phyloP scores from a whole-genome alignment of 805 yeast genomes.

The Wickerhamiella domercqiae region DNA sequence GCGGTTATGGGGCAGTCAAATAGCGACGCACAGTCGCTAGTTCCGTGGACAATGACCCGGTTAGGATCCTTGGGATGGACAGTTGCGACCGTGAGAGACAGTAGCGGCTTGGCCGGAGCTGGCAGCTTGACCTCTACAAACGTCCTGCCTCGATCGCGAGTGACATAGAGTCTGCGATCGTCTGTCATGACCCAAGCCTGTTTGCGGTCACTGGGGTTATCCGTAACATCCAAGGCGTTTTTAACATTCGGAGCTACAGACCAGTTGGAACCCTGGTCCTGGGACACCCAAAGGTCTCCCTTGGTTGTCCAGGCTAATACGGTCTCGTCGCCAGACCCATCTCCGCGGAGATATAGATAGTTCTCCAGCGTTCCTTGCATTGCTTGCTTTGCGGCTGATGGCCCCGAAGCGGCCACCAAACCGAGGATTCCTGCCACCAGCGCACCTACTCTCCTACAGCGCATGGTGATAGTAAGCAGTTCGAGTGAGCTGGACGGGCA shows the following conservation, averaged over 20 bases:
- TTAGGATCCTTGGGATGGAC: conserved; percentile 46
- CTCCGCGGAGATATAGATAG: conserved; percentile 47
- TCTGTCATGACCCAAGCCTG: conserved; percentile 40
- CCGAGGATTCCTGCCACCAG: no score
- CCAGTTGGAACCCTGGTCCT: conserved; percentile 49
- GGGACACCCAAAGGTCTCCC: conserved; percentile 45
- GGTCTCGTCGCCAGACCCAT: conserved; percentile 40
- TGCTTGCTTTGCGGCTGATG: no score
- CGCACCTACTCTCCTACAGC: no score
- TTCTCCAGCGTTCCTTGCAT: conserved; percentile 20
- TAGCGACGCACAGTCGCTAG: conserved; percentile 35
- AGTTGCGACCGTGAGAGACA: conserved; percentile 28
- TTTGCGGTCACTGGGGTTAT: conserved; percentile 46
- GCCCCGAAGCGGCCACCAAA: no score
- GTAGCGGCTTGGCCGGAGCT: conserved; percentile 28
- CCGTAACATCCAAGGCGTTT: conserved; percentile 30
- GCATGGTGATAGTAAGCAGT: no score
- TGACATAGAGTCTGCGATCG: conserved; percentile 35
- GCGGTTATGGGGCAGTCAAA: conserved; percentile 42
- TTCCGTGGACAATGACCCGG: conserved; percentile 57
- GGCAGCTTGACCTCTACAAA: conserved; percentile 40
- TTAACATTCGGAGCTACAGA: conserved; percentile 1
- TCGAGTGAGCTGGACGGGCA: no score
- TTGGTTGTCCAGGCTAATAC: conserved; percentile 43
- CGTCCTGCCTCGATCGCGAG: conserved; percentile 52